A percentile compares a stretch with the other conserved stretches of the same genome.
phyloP scores from a whole-genome alignment of 805 yeast species.

The Yarrowia osloensis region DNA sequence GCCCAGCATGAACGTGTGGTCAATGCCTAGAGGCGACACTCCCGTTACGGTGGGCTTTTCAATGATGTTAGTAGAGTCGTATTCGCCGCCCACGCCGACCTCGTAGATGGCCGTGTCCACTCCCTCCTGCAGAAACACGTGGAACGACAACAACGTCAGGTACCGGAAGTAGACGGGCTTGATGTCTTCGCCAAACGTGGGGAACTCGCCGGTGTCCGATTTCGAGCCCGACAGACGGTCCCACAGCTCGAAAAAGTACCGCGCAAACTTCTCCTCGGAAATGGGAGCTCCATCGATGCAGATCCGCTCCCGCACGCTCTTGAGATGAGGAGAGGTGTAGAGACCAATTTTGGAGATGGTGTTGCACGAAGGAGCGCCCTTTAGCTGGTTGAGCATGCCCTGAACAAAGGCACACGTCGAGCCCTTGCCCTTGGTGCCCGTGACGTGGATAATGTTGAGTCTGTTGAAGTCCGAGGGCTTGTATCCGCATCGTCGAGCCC shows the following conservation, averaged over 20 bases:
- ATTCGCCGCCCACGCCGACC: constrained; percentile 98
- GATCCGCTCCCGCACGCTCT: constrained; percentile 88
- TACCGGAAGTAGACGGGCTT: constrained; percentile 94
- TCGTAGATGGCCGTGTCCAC: constrained; percentile 95
- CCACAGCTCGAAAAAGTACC: constrained; percentile 94
- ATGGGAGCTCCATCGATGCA: constrained; percentile 85
- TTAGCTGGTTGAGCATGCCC: constrained; percentile 71
- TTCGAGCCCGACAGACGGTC: constrained; percentile 64
- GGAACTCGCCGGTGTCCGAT: constrained; percentile 61
- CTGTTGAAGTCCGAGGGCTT: constrained; percentile 65
- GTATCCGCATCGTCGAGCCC: constrained; percentile 72
- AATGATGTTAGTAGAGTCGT: constrained; percentile 91
- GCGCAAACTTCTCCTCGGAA: constrained; percentile 74
- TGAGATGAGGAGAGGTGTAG: constrained; percentile 95
- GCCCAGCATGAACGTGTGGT: constrained; percentile 86
- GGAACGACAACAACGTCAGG: constrained; percentile 85
- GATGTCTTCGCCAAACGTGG: constrained; percentile 68
- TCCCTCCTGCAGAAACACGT: constrained; percentile 81
- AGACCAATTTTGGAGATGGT: constrained; percentile 70
- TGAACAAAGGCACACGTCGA: constrained; percentile 94
- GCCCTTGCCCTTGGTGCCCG: constrained; percentile 99
- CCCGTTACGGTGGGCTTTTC: constrained; percentile 82
- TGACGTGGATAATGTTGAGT: constrained; percentile 82
- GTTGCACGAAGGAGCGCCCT: constrained; percentile 30
- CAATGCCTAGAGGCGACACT: constrained; percentile 83